These are phyloP conservation scores for Xylariaceae sp. DNA, from an alignment of 2,329 filamentous ascomycete species.

Conservation along the genomic window DNA sequence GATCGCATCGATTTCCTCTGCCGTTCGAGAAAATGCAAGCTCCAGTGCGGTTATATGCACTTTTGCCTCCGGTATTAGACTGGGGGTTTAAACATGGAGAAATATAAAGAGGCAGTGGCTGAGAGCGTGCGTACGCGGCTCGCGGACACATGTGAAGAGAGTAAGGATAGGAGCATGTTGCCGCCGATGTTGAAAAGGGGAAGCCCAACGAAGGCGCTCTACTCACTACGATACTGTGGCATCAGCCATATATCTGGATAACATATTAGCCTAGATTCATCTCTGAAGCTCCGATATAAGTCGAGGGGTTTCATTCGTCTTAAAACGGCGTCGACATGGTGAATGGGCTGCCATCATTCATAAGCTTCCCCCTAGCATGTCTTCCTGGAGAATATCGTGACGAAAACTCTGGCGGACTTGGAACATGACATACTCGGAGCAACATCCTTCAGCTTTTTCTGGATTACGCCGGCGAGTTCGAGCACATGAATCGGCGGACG, in stretches of 20 bases:
- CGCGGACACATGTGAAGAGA: no score
- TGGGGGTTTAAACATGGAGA: background rate
- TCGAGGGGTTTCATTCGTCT: background rate
- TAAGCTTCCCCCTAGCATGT: background rate
- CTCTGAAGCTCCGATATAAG: background rate
- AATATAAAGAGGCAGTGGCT: background rate
- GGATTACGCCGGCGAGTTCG: slow-evolving; percentile 61
- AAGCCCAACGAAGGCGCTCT: background rate
- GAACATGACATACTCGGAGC: slow-evolving; percentile 58
- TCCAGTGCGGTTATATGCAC: slow-evolving; percentile 84
- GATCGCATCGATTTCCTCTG: slow-evolving; percentile 60
- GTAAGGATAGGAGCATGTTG: background rate
- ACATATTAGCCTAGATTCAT: slow-evolving; percentile 7
- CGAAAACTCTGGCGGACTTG: no score
- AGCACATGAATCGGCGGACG: slow-evolving; percentile 69
- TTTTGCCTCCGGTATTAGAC: slow-evolving; percentile 4
- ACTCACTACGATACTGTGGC: slow-evolving; percentile 55
- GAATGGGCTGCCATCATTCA: background rate
- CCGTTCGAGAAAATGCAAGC: slow-evolving; percentile 71
- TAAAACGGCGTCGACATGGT: background rate
- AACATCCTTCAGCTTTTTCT: slow-evolving; percentile 56
- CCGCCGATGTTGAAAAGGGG: background rate
- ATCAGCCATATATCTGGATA: slow-evolving; percentile 76
- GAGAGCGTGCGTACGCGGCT: no score
- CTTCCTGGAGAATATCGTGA: no score